Conservation (phyloP, 371 early-diverging fungal genomes). For the Dichotomocladium elegans region DNA sequence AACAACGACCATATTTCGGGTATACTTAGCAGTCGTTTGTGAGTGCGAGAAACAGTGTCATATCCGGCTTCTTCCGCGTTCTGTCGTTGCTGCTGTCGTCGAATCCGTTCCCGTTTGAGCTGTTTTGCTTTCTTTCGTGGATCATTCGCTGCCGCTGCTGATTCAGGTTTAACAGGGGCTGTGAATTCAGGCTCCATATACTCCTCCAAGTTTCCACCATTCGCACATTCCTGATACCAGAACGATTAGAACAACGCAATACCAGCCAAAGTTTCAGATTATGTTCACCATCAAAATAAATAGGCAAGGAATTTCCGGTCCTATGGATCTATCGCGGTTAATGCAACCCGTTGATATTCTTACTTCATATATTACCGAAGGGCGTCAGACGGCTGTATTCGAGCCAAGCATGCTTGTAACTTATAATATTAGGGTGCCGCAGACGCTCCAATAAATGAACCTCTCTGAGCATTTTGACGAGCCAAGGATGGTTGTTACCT, state of each 20-base stretch:
- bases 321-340: conserved; percentile 4
- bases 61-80: not conserved
- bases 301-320: conserved; percentile 88
- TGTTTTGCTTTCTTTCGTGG: conserved; percentile 21
- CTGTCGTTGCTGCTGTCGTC: conserved; percentile 15
- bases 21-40: conserved; percentile 49
- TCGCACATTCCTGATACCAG: conserved; percentile 72
- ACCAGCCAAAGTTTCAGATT: not conserved
- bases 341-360: not conserved
- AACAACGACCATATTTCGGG: conserved; percentile 82
- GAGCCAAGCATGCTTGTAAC: conserved; percentile 93
- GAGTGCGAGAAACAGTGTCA: not conserved
- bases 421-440: conserved; percentile 88
- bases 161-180: not conserved
- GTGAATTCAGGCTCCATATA: conserved; percentile 53
- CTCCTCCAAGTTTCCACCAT: conserved; percentile 95
- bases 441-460: conserved; percentile 88
- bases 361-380: conserved; percentile 54
- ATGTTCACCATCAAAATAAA: conserved; percentile 86
- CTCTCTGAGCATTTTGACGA: conserved; percentile 90
- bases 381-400: conserved; percentile 75
- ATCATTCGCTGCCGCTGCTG: conserved; percentile 1
- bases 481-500: conserved; percentile 85
- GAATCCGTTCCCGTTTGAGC: conserved; percentile 35
- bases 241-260: not conserved